Evolutionary conservation across 129 eudicot genomes (phyloP).

Genomic region (Arctium lappa): DNA sequence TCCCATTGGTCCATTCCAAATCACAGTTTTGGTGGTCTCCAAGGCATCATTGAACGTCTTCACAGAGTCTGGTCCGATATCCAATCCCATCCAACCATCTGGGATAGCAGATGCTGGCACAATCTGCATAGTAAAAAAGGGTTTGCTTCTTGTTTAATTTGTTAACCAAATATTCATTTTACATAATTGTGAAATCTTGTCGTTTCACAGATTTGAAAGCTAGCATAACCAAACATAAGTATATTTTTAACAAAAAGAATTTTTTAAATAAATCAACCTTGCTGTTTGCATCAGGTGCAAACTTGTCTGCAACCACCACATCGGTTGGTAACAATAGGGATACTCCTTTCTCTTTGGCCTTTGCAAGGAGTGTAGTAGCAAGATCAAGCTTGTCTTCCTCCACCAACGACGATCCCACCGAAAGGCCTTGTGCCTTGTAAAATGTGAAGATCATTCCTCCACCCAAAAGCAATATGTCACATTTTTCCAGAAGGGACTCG

Average conservation of each 20-base stretch:
- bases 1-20: slow-evolving; percentile 70
- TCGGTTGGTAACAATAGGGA: slow-evolving; percentile 52
- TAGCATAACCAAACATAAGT: neutral
- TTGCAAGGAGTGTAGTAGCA: slow-evolving; percentile 53
- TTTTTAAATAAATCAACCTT: slow-evolving; percentile 32
- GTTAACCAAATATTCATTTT: neutral
- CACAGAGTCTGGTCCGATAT: slow-evolving; percentile 67
- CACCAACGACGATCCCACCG: slow-evolving; percentile 60
- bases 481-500: slow-evolving; percentile 55
- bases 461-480: slow-evolving; percentile 48
- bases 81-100: slow-evolving; percentile 81
- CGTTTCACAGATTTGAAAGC: neutral
- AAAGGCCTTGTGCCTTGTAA: slow-evolving; percentile 52
- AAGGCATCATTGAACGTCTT: slow-evolving; percentile 63
- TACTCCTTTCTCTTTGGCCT: slow-evolving; percentile 62
- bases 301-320: slow-evolving; percentile 49
- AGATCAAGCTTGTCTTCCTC: slow-evolving; percentile 69
- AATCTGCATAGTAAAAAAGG: slow-evolving; percentile 33
- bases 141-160: neutral
- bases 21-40: slow-evolving; percentile 57
- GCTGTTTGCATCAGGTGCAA: slow-evolving; percentile 55
- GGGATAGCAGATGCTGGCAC: slow-evolving; percentile 67
- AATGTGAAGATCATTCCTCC: slow-evolving; percentile 60
- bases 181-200: neutral
- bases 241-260: neutral